Conservation (phyloP, 192 early-diverging fungal species). For the Lobosporangium transversale region DNA sequence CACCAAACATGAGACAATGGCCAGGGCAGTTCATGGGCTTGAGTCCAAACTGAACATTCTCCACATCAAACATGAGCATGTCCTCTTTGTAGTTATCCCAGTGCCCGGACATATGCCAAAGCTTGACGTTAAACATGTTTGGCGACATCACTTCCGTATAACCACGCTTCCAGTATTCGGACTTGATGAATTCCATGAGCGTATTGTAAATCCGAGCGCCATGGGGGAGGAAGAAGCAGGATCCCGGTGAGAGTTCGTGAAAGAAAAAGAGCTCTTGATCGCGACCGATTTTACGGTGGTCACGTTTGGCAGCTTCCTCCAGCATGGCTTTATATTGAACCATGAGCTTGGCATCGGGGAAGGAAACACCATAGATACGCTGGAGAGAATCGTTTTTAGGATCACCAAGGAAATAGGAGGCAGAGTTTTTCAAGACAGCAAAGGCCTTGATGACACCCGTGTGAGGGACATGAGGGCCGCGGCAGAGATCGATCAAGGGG, state of each 20-base stretch:
- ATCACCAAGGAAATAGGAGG: constrained; percentile 97
- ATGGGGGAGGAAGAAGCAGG: constrained; percentile 93
- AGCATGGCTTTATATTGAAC: constrained; percentile 92
- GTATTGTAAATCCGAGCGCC: constrained; percentile 96
- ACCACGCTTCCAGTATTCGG: constrained; percentile 89
- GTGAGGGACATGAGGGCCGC: constrained; percentile 94
- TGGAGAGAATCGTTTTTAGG: constrained; percentile 97
- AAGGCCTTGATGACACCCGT: constrained; percentile 94
- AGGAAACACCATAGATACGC: constrained; percentile 98
- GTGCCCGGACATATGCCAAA: constrained; percentile 97
- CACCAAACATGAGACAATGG: constrained; percentile 96
- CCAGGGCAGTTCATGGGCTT: constrained; percentile 99
- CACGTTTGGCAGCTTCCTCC: constrained; percentile 93
- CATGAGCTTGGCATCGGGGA: constrained; percentile 97
- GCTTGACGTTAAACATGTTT: constrained; percentile 97
- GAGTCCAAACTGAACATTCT: constrained; percentile 95
- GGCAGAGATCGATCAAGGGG: constrained; percentile 95
- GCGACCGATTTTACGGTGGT: constrained; percentile 94
- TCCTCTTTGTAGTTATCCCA: constrained; percentile 96
- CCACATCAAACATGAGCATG: constrained; percentile 94
- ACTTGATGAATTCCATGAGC: constrained; percentile 87
- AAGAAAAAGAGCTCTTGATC: constrained; percentile 99
- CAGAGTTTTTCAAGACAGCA: constrained; percentile 93
- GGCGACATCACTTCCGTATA: constrained; percentile 97
- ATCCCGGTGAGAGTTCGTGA: constrained; percentile 92